A percentile compares a stretch with the other conserved stretches of the same genome.
Evolutionary conservation across 768 basidiomycete species (phyloP).

Genomic region (Gyrodon lividus): DNA sequence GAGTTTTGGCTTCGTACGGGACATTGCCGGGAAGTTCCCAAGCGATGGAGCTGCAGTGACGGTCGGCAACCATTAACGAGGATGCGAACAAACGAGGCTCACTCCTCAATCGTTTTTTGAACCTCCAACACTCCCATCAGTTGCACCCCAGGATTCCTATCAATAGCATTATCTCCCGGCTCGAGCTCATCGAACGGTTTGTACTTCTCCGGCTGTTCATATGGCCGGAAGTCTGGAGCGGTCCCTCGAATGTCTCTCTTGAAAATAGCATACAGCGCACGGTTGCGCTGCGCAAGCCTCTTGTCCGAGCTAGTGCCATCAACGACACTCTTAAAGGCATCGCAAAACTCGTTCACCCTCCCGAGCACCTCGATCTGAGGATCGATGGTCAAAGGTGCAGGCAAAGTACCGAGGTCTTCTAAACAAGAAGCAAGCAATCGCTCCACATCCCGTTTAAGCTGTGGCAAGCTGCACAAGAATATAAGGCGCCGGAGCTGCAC

Average conservation of each 20-base stretch:
- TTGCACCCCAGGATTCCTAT: constrained; percentile 2
- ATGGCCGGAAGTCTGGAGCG: constrained; percentile 42
- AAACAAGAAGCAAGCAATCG: constrained; percentile 37
- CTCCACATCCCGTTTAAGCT: constrained; percentile 40
- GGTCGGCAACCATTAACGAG: not conserved
- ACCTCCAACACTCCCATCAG: constrained; percentile 35
- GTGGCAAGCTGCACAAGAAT: constrained; percentile 43
- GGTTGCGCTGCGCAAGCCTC: constrained; percentile 36
- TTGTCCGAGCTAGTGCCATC: constrained; percentile 35
- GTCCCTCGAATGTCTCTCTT: constrained; percentile 37
- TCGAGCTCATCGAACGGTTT: constrained; percentile 12
- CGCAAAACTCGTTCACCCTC: constrained; percentile 46
- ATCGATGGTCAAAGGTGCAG: constrained; percentile 36
- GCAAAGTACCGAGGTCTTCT: constrained; percentile 39
- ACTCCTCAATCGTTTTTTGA: constrained; percentile 36
- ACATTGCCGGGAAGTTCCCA: constrained; percentile 45
- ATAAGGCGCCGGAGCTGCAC: constrained; percentile 4
- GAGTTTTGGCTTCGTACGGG: constrained; percentile 40
- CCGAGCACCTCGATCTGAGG: constrained; percentile 46
- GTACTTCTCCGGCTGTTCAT: constrained; percentile 13
- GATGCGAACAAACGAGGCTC: constrained; percentile 4
- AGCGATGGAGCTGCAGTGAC: constrained; percentile 31
- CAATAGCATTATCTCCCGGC: not conserved
- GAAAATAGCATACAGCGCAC: constrained; percentile 34
- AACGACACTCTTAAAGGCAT: constrained; percentile 33